Evolutionary conservation across 768 basidiomycete species (phyloP), one percentile per base, ranked within the genome.

Genomic region (Nevesoporus exiguus): DNA sequence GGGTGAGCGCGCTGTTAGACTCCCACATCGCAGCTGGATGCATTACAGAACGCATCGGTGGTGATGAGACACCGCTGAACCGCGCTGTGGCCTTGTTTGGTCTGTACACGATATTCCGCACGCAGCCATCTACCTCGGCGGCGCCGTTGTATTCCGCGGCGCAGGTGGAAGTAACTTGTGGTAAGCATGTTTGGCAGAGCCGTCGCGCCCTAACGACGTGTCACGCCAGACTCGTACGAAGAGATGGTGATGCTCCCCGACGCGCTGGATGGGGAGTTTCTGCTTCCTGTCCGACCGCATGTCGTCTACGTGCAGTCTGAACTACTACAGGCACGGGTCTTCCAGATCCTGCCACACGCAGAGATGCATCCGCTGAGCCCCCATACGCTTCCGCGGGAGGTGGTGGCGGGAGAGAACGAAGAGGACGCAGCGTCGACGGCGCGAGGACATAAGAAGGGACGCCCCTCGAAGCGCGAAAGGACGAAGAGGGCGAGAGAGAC

Each of bases 371-470:
- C 86, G 0, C 72, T 80, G 63, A 83, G 80, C 61, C 89, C 88
- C 4, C 77, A 83, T n/a, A 70, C 70, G 24, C 72, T 92, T 7
- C 90, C 90, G 17, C 79, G 88, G 24, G 89, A 90, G 60, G 70
- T 82, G n/a, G 81, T 81, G 51, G 66, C 77, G 2, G n/a, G n/a
- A n/a, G 74, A 74, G 56, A 78, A 78, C 25, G 62, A 44, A 0
- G 64, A 50, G 3, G 17, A 53, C 66, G 40, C 1, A 64, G 51
- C 5, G 21, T 56, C 66, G 15, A 36, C 15, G 34, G 5, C 15
- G 49, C 43, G 33, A 15, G 62, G 50, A 24, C 66, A 73, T 31
- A 83, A 77, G 65, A 84, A 77, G 64, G 87, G 87, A 7, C 78
- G 87, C 0, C 85, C 85, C 2, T 76, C 83, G 5, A 84, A 74